Conservation (phyloP, 257 asterid species). For the Thymus mandschuricus region DNA sequence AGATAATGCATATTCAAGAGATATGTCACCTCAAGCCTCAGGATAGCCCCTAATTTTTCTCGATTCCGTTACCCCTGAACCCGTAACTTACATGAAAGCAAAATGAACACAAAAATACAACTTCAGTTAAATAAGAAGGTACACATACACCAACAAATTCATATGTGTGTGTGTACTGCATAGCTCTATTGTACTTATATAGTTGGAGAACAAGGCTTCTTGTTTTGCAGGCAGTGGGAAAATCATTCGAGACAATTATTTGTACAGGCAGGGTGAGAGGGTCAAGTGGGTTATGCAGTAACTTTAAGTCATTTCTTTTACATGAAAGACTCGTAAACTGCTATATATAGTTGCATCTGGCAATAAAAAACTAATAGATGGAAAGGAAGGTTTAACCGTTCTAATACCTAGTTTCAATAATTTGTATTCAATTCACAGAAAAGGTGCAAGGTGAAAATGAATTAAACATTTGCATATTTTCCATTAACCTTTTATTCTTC, state of each 20-base stretch:
- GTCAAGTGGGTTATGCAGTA: not conserved
- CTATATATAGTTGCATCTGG: too few relatives aligned
- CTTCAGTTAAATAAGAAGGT: not conserved
- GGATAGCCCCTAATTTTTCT: not conserved
- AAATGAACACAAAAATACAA: not conserved
- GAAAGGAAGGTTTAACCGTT: too few relatives aligned
- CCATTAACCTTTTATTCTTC: not conserved
- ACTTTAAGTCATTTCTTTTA: not conserved
- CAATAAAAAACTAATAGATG: too few relatives aligned
- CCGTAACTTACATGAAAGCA: not conserved
- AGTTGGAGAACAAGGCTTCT: not conserved
- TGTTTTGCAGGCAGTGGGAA: not conserved
- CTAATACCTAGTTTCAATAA: not conserved
- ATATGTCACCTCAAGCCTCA: not conserved
- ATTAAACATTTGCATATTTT: not conserved
- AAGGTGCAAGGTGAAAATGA: not conserved
- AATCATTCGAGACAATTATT: too few relatives aligned
- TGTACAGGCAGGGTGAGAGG: too few relatives aligned
- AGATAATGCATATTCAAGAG: slow-evolving; percentile 13
- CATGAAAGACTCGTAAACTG: not conserved
- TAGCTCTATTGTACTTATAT: too few relatives aligned
- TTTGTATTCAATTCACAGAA: not conserved
- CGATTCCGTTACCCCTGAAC: not conserved
- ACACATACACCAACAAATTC: too few relatives aligned
- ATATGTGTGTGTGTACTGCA: too few relatives aligned